Evolutionary conservation across 2,329 filamentous ascomycete genomes (phyloP).

Genomic region (Zarea fungicola): DNA sequence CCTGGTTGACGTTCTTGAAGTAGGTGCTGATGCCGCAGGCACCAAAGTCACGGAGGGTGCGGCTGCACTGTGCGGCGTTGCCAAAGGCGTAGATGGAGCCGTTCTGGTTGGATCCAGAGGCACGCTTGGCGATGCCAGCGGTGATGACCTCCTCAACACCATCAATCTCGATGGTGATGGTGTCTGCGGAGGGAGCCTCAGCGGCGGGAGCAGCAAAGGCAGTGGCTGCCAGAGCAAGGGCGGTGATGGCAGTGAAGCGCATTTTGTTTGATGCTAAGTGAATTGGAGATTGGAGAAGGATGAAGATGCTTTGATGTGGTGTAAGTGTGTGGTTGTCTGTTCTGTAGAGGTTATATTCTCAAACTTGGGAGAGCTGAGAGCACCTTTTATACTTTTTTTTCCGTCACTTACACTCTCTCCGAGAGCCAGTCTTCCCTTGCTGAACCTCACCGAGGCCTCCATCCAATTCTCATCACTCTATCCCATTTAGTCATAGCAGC

Average conservation of each 20-base stretch:
- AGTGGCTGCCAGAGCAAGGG: conserved; percentile 5
- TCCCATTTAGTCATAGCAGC: conserved; percentile 6
- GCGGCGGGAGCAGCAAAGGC: conserved; percentile 3
- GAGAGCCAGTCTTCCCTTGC: not conserved
- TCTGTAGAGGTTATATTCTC: not conserved
- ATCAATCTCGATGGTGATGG: no score
- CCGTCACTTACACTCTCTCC: not conserved
- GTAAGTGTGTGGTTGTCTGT: conserved; percentile 1
- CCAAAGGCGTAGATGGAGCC: conserved; percentile 15
- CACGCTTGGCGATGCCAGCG: conserved; percentile 12
- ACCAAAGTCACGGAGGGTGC: conserved; percentile 10
- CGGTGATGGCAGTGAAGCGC: conserved; percentile 7
- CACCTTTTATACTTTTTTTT: conserved; percentile 6
- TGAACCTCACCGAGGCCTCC: not conserved
- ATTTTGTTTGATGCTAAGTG: not conserved
- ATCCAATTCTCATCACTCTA: not conserved
- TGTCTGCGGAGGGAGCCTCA: no score
- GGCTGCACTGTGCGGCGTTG: conserved; percentile 9
- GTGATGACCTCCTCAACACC: no score
- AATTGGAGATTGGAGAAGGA: not conserved
- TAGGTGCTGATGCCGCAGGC: conserved; percentile 17
- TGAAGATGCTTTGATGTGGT: not conserved
- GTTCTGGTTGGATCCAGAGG: conserved; percentile 10
- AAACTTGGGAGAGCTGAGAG: not conserved
- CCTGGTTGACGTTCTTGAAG: conserved; percentile 14